Conservation (phyloP, 1,284 basidiomycete species). For the Fomitopsis pinicola region DNA sequence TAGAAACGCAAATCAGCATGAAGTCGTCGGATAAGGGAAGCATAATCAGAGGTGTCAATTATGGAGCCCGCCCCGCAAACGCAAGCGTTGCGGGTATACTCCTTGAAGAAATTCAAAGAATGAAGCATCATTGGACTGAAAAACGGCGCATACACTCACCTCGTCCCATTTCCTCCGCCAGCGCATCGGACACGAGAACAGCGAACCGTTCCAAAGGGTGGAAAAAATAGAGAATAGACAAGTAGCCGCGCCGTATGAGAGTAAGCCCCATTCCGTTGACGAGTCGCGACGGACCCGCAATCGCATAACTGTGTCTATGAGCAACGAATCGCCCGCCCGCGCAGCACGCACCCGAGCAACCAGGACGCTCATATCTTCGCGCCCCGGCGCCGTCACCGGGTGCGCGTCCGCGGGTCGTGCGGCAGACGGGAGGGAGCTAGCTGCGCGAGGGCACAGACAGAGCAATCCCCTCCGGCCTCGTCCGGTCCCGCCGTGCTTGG, state of each 20-base stretch:
- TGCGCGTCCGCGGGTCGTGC: constrained; percentile 30
- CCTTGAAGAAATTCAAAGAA: constrained; percentile 85
- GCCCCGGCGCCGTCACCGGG: constrained; percentile 37
- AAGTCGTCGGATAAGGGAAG: neutral
- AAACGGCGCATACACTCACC: constrained; percentile 31
- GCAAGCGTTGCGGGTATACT: constrained; percentile 50
- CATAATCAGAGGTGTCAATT: constrained; percentile 46
- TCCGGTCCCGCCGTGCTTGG: constrained; percentile 40
- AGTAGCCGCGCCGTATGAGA: constrained; percentile 57
- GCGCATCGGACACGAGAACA: constrained; percentile 28
- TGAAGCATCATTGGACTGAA: constrained; percentile 22
- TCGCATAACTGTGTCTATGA: constrained; percentile 87
- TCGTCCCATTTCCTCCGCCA: neutral
- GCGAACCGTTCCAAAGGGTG: constrained; percentile 39
- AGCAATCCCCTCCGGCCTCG: constrained; percentile 41
- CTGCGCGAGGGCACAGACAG: constrained; percentile 24
- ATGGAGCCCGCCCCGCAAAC: constrained; percentile 62
- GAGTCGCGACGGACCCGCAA: constrained; percentile 43
- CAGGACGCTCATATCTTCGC: constrained; percentile 75
- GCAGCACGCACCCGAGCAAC: constrained; percentile 37
- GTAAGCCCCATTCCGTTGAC: constrained; percentile 88
- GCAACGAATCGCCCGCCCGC: constrained; percentile 54
- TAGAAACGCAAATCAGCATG: neutral
- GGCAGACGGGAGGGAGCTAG: constrained; percentile 56
- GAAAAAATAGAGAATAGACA: constrained; percentile 41